Evolutionary conservation across 768 basidiomycete species (phyloP).

Genomic region (Phylloporus arenicola): DNA sequence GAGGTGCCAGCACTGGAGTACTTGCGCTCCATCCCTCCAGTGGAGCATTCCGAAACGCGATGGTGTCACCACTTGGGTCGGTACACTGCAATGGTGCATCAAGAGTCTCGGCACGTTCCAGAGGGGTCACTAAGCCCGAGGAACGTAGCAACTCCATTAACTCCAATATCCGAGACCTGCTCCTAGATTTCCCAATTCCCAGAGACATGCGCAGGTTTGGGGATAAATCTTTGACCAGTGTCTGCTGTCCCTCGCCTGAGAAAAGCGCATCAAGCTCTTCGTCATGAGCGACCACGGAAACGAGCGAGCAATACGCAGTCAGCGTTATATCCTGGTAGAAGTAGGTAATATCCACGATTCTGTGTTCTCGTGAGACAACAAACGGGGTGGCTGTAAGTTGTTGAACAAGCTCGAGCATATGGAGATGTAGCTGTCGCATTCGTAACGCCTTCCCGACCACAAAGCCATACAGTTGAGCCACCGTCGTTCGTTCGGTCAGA

Average conservation of each 20-base stretch:
- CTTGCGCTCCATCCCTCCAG: neutral
- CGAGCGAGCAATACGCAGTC: neutral
- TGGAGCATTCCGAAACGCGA: neutral
- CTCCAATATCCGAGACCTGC: neutral
- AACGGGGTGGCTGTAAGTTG: neutral
- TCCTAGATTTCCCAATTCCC: neutral
- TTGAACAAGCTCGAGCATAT: neutral
- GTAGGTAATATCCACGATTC: neutral
- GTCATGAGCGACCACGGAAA: neutral
- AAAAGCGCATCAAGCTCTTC: neutral
- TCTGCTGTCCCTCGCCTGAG: neutral
- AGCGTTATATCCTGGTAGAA: neutral
- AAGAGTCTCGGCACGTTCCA: neutral
- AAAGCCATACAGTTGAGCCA: neutral
- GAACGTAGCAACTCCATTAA: neutral
- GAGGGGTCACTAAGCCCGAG: neutral
- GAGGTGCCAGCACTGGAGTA: neutral
- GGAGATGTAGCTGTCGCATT: neutral
- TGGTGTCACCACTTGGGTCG: neutral
- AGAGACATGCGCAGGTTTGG: neutral
- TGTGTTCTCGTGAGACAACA: neutral
- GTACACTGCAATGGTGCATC: neutral
- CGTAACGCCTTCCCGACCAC: neutral
- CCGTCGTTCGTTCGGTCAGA: neutral
- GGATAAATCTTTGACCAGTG: neutral